phyloP scores from a whole-genome alignment of 1,284 basidiomycete species.

The Kwoniella shivajii region DNA sequence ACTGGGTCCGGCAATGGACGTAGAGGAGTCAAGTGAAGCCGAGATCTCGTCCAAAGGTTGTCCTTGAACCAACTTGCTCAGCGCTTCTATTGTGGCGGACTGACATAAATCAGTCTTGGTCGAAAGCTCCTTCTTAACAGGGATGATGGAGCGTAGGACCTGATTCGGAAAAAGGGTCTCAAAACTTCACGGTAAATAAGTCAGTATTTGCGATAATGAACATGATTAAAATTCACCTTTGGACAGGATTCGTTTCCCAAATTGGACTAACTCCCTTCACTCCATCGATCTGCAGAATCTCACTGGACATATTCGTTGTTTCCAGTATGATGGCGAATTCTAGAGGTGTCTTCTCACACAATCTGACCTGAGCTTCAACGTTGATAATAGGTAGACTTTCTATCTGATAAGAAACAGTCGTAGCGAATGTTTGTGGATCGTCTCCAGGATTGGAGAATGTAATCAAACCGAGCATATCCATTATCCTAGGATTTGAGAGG shows the following conservation, averaged over 20 bases:
- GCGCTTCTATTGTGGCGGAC: constrained; percentile 23
- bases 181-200: not conserved
- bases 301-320: constrained; percentile 9
- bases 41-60: constrained; percentile 19
- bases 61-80: constrained; percentile 34
- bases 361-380: constrained; percentile 7
- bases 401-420: constrained; percentile 20
- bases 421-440: constrained; percentile 12
- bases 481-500: constrained; percentile 14
- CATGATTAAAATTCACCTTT: not conserved
- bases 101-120: constrained; percentile 26
- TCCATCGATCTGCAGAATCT: constrained; percentile 3
- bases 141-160: constrained; percentile 23
- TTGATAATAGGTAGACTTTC: constrained; percentile 24
- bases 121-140: not conserved
- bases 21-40: constrained; percentile 1
- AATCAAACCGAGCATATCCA: constrained; percentile 34
- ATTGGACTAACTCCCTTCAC: constrained; percentile 4
- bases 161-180: constrained; percentile 37
- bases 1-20: not conserved
- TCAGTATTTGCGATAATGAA: not conserved
- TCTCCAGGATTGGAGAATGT: constrained; percentile 26
- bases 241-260: constrained; percentile 3
- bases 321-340: constrained; percentile 10
- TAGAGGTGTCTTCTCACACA: not conserved